Evolutionary conservation across 768 basidiomycete genomes (phyloP).

Genomic region (Cystobasidium tubakii): DNA sequence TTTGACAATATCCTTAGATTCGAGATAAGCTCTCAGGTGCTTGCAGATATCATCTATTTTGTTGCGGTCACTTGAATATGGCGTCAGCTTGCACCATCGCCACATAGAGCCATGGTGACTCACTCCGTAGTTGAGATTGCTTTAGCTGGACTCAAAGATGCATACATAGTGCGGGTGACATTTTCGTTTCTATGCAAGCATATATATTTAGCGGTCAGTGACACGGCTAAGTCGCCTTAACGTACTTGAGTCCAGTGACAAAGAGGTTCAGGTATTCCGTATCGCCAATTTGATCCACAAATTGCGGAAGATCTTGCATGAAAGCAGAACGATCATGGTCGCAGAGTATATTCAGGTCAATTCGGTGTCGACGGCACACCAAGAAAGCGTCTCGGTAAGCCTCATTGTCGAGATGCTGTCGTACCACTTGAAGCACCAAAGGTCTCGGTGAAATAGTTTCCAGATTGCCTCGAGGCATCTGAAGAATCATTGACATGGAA

Average conservation of each 20-base stretch:
- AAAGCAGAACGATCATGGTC: conserved; percentile 70
- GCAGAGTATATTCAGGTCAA: conserved; percentile 82
- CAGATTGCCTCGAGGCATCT: conserved; percentile 95
- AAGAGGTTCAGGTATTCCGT: conserved; percentile 91
- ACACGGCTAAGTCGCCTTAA: too few species aligned
- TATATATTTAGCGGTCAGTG: not conserved
- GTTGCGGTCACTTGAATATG: not conserved
- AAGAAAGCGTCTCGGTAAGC: conserved; percentile 81
- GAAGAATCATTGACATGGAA: conserved; percentile 79
- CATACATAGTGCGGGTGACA: conserved; percentile 48
- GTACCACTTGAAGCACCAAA: conserved; percentile 77
- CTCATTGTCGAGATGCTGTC: conserved; percentile 63
- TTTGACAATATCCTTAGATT: conserved; percentile 61
- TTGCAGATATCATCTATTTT: conserved; percentile 69
- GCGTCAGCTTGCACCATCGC: not conserved
- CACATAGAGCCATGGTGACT: not conserved
- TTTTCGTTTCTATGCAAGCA: conserved; percentile 45
- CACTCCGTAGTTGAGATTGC: not conserved
- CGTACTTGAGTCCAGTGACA: conserved; percentile 73
- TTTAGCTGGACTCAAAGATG: not conserved
- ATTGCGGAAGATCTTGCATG: conserved; percentile 58
- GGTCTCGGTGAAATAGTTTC: conserved; percentile 92
- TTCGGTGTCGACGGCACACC: conserved; percentile 83
- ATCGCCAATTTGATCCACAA: conserved; percentile 79
- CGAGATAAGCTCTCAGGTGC: conserved; percentile 65